phyloP scores from a whole-genome alignment of 2,329 filamentous ascomycete species.

The Coniochaeta sp. region DNA sequence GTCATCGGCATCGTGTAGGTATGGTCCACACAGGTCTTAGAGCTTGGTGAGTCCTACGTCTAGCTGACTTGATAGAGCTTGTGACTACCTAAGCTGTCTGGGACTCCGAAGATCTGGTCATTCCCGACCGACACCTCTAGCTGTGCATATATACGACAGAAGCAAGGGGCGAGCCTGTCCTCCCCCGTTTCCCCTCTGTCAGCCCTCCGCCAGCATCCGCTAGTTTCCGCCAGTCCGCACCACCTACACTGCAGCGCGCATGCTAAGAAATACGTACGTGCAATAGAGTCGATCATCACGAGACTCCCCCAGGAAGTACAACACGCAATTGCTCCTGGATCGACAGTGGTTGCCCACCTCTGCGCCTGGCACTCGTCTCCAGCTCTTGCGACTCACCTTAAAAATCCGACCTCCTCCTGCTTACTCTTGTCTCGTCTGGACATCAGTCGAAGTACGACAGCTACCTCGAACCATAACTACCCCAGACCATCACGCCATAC shows the following conservation, averaged over 20 bases:
- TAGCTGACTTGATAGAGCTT: background rate
- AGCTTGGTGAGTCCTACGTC: no score
- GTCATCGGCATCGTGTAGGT: no score
- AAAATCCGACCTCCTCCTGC: background rate
- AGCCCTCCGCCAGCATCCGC: no score
- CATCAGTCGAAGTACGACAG: background rate
- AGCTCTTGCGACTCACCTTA: background rate
- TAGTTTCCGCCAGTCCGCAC: no score
- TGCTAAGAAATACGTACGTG: no score
- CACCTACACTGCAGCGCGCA: no score
- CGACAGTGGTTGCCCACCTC: no score
- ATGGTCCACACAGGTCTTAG: no score
- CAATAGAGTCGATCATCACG: no score
- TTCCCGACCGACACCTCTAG: background rate
- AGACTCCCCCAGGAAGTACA: no score
- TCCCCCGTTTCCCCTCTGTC: background rate
- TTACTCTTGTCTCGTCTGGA: background rate
- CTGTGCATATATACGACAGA: background rate
- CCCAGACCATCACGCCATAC: background rate
- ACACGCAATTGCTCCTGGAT: no score
- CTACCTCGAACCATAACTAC: background rate
- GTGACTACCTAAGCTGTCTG: background rate
- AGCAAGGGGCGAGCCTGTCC: background rate
- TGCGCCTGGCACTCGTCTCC: no score
- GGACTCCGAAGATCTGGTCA: background rate